Evolutionary conservation across 345 rosid genomes (phyloP), one percentile per base, ranked within the genome.

Genomic region (Salix udensis): DNA sequence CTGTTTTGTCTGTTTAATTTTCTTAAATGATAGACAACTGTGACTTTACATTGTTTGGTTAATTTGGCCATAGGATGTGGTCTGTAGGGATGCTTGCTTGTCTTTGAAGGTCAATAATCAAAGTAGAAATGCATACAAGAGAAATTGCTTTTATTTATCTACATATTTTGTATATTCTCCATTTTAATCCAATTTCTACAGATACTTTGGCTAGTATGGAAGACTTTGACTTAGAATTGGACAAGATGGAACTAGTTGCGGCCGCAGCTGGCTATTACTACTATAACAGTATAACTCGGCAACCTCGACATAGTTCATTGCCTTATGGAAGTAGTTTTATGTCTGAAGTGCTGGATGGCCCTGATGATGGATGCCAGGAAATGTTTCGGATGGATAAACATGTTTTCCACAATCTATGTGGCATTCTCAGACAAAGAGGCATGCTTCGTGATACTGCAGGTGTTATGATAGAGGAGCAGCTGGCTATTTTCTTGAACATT

Each of bases 171-270:
- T 40, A 46, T 50, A 31, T 72, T 36, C 52, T 77, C 65, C 48
- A 39, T 75, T 80, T 81, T 77, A 69, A 84, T 80, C 84, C 70
- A 53, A 74, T 83, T 80, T 86, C 79, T 80, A 74, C 96, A 88
- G 93, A 88, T 84, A 62, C 75, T 19, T 85, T 84, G 0, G 70
- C 82, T 46, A 74, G 83, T 83, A 80, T 84, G 92, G 87, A 81
- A 18, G 91, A 87, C 82, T 68, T 82, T 37, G 96, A 92, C 80
- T 24, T 90, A 77, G 90, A 90, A 87, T 74, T 92, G 86, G 94
- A 91, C 62, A 88, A 92, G 91, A 92, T 94, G 94, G 96, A 92
- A 70, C 75, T 91, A 79, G 88, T 91, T 74, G 95, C 97, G 0
- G 91, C 94, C 7, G 90, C 98, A 70, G 89, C 90, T 71, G 94